Evolutionary conservation across 2,329 filamentous ascomycete genomes (phyloP).

Genomic region (Talaromyces sp.): DNA sequence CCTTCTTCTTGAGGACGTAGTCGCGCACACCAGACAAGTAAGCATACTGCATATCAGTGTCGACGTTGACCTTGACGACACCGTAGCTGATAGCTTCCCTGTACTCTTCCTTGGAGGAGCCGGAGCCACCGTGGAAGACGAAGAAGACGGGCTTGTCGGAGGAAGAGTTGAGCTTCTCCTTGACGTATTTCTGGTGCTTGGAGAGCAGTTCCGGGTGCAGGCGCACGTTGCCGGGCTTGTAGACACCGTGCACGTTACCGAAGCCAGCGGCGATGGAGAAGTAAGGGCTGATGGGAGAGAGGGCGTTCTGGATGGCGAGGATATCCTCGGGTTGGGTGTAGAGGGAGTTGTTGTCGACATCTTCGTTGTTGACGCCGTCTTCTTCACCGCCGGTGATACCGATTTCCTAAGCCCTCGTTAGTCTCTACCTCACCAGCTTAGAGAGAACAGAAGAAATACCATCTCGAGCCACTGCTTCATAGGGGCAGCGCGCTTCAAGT

Average conservation of each 20-base stretch:
- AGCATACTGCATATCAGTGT: slow-evolving; percentile 95
- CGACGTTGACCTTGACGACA: slow-evolving; percentile 99
- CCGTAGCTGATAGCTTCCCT: slow-evolving; percentile 82
- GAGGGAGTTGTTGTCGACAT: slow-evolving; percentile 91
- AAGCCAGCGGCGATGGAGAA: slow-evolving; percentile 98
- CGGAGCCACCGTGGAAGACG: slow-evolving; percentile 98
- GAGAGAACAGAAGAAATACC: slow-evolving; percentile 47
- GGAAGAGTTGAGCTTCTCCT: slow-evolving; percentile 67
- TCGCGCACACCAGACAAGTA: slow-evolving; percentile 92
- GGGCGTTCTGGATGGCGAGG: slow-evolving; percentile 81
- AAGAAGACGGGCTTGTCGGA: slow-evolving; percentile 90
- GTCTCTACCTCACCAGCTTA: background rate
- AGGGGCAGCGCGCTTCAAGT: slow-evolving; percentile 88
- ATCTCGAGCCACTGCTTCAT: slow-evolving; percentile 99
- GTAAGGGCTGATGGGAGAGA: slow-evolving; percentile 83
- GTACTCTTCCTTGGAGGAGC: slow-evolving; percentile 87
- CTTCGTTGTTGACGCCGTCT: slow-evolving; percentile 97
- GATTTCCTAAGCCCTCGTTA: slow-evolving; percentile 56
- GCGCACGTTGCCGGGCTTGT: slow-evolving; percentile 96
- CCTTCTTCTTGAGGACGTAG: slow-evolving; percentile 90
- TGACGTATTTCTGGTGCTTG: slow-evolving; percentile 93
- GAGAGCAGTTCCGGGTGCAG: slow-evolving; percentile 91
- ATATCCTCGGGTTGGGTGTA: slow-evolving; percentile 99
- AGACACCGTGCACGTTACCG: slow-evolving; percentile 98
- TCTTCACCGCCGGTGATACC: slow-evolving; percentile 97